Evolutionary conservation across 495 filamentous ascomycete species (phyloP).

Genomic region (Cairneyella variabilis): DNA sequence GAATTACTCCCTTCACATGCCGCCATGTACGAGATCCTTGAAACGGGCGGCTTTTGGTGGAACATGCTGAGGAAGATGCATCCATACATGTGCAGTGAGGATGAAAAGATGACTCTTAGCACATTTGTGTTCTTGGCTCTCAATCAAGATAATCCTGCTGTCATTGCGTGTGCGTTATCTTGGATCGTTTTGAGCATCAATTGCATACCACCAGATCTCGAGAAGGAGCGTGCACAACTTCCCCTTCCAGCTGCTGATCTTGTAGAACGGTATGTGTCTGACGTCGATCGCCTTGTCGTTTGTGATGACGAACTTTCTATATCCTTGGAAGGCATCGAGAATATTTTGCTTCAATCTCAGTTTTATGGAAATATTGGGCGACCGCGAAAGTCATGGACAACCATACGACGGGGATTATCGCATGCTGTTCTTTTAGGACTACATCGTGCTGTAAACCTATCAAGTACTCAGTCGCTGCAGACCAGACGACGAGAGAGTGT

Average conservation of each 20-base stretch:
- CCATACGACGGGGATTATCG: not conserved
- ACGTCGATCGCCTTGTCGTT: not conserved
- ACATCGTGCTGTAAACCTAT: not conserved
- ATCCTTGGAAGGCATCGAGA: slow-evolving; percentile 3
- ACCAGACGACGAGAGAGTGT: not conserved
- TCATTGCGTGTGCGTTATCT: not conserved
- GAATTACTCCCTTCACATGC: not conserved
- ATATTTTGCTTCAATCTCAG: slow-evolving; percentile 2
- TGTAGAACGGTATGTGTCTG: not conserved
- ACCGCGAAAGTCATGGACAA: slow-evolving; percentile 3
- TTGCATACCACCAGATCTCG: not conserved
- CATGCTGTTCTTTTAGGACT: not conserved
- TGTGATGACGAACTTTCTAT: slow-evolving; percentile 1
- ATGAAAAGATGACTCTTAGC: not conserved
- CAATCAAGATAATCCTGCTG: not conserved
- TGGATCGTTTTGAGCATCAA: not conserved
- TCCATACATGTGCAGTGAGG: slow-evolving; percentile 1
- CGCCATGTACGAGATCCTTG: not conserved
- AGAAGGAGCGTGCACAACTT: not conserved
- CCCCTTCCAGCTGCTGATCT: not conserved
- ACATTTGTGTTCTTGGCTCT: not conserved
- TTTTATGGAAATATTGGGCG: slow-evolving; percentile 4
- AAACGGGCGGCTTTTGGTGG: slow-evolving; percentile 1
- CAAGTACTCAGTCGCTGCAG: not conserved
- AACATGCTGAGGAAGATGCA: not conserved